Conservation (phyloP, 169 alveolate species). For the Plasmodium coatneyi region DNA sequence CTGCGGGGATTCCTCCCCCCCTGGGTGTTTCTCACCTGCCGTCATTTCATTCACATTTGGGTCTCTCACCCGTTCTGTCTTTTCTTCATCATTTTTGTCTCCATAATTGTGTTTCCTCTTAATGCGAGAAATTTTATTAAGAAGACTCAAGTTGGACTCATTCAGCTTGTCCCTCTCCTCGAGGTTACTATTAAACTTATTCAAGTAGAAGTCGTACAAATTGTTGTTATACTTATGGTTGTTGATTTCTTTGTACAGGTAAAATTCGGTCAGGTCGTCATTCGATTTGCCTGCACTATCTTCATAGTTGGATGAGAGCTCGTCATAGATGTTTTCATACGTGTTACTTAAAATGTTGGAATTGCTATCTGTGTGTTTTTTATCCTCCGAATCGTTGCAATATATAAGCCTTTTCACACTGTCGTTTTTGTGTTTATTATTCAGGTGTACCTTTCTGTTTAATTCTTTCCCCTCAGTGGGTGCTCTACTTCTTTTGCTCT, state of each 20-base stretch:
- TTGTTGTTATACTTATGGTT: slow-evolving; percentile 67
- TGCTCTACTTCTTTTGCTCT: slow-evolving; percentile 1
- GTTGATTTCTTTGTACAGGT: slow-evolving; percentile 58
- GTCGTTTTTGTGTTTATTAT: not conserved
- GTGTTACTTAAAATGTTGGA: slow-evolving; percentile 48
- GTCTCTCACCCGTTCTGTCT: not conserved
- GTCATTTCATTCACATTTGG: not conserved
- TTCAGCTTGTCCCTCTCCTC: slow-evolving; percentile 34
- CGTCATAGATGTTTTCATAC: slow-evolving; percentile 62
- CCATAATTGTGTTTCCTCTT: not conserved
- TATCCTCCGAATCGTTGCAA: slow-evolving; percentile 17
- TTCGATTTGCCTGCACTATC: slow-evolving; percentile 43
- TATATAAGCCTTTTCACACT: not conserved
- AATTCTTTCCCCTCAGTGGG: slow-evolving; percentile 1
- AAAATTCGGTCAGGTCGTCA: slow-evolving; percentile 50
- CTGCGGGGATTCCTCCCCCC: not conserved
- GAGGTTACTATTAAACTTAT: slow-evolving; percentile 38
- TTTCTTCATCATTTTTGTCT: not conserved
- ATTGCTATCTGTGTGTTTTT: slow-evolving; percentile 8
- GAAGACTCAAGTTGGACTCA: slow-evolving; percentile 3
- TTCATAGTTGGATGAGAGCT: slow-evolving; percentile 33
- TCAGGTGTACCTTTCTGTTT: not conserved
- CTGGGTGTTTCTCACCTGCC: not conserved
- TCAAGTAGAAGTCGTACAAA: slow-evolving; percentile 58
- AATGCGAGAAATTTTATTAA: not conserved